Conservation (phyloP, 768 basidiomycete genomes). For the Tulasnella sp. region DNA sequence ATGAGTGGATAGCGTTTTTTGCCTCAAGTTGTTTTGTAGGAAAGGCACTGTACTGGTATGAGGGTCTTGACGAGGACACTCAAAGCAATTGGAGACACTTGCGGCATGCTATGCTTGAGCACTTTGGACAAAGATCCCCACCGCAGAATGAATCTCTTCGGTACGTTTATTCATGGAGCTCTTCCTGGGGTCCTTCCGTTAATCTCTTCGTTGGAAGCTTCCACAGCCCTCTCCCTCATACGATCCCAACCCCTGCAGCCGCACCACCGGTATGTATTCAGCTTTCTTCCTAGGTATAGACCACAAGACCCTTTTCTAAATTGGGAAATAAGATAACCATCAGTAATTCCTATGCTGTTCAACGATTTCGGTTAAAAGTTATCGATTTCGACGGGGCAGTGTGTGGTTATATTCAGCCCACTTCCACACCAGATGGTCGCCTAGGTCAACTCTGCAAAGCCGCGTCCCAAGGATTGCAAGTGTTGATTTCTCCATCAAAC, state of each 20-base stretch:
- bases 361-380: background rate
- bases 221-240: background rate
- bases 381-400: background rate
- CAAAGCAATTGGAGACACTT: background rate
- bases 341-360: background rate
- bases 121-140: background rate
- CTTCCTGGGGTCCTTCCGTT: background rate
- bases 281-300: background rate
- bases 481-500: background rate
- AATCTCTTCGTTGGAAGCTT: too few relatives aligned
- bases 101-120: background rate
- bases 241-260: background rate
- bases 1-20: background rate
- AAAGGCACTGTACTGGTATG: constrained; percentile 8
- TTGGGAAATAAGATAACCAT: background rate
- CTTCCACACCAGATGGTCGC: background rate
- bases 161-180: background rate
- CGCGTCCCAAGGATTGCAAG: background rate
- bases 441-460: background rate
- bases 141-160: background rate
- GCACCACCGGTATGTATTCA: background rate
- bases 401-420: background rate
- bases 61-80: background rate
- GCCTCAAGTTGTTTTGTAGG: background rate
- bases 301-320: background rate